phyloP scores from a whole-genome alignment of 805 yeast species.

The Wickerhamomyces alni region DNA sequence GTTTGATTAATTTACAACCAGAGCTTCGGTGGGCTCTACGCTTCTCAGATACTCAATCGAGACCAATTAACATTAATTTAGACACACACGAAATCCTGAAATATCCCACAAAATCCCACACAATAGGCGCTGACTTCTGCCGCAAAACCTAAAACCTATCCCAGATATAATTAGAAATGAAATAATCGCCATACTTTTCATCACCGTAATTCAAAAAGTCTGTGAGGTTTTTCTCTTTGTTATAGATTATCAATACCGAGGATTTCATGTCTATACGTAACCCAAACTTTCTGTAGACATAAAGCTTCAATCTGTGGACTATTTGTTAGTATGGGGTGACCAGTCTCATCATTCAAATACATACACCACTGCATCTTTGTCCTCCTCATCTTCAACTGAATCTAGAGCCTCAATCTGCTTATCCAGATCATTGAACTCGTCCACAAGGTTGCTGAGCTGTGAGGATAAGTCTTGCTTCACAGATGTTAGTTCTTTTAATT shows the following conservation, averaged over 20 bases:
- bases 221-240: slow-evolving; percentile 38
- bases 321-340: slow-evolving; percentile 2
- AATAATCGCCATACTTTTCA: slow-evolving; percentile 55
- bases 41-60: no score
- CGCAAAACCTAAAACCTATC: slow-evolving; percentile 42
- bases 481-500: slow-evolving; percentile 42
- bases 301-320: slow-evolving; percentile 37
- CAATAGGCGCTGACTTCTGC: no score
- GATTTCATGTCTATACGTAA: slow-evolving; percentile 38
- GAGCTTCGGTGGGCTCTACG: no score
- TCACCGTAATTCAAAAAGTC: slow-evolving; percentile 45
- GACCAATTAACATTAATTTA: no score
- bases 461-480: slow-evolving; percentile 34
- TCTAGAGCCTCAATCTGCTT: slow-evolving; percentile 28
- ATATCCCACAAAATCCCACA: no score
- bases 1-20: no score
- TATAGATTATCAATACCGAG: slow-evolving; percentile 42
- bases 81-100: no score
- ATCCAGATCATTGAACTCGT: slow-evolving; percentile 29
- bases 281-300: slow-evolving; percentile 57
- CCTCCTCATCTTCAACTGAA: slow-evolving; percentile 22
- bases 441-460: slow-evolving; percentile 31
- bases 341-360: neutral
- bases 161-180: slow-evolving; percentile 76
- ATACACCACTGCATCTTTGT: slow-evolving; percentile 35